phyloP scores from a whole-genome alignment of 768 basidiomycete species.

The Boletus sensibilis region DNA sequence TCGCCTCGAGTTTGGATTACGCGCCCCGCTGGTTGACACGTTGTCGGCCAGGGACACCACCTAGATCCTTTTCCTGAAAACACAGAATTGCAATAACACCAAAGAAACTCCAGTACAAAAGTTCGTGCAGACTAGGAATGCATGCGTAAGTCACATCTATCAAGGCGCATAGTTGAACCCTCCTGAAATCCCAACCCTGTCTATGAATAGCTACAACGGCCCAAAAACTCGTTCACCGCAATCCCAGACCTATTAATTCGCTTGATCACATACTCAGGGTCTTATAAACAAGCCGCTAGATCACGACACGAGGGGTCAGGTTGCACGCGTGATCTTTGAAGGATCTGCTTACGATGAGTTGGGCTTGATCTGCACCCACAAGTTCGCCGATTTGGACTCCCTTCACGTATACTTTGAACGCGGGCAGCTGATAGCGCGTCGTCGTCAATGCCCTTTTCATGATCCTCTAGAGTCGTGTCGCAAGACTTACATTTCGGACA shows the following conservation, averaged over 20 bases:
- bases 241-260: slow-evolving; percentile 4
- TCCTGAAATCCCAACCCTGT: slow-evolving; percentile 11
- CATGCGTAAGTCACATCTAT: slow-evolving; percentile 22
- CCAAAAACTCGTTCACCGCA: slow-evolving; percentile 1
- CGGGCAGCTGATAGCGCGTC: slow-evolving; percentile 22
- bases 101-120: slow-evolving; percentile 6
- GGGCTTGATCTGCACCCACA: slow-evolving; percentile 26
- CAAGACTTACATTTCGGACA: slow-evolving; percentile 23
- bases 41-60: slow-evolving; percentile 8
- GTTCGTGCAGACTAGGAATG: slow-evolving; percentile 1
- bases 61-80: background rate
- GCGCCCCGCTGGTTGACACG: slow-evolving; percentile 14
- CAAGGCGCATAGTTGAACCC: slow-evolving; percentile 2
- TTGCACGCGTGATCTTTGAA: slow-evolving; percentile 6
- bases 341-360: slow-evolving; percentile 24
- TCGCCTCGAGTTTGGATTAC: slow-evolving; percentile 22
- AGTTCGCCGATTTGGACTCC: slow-evolving; percentile 31
- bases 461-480: slow-evolving; percentile 9
- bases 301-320: slow-evolving; percentile 20
- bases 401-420: slow-evolving; percentile 33
- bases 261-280: slow-evolving; percentile 27
- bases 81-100: background rate
- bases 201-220: slow-evolving; percentile 22
- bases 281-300: slow-evolving; percentile 30
- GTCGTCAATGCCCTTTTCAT: slow-evolving; percentile 16